A percentile compares a stretch with the other conserved stretches of the same genome.
phyloP scores from a whole-genome alignment of 1,139 yeast species.

The Yarrowia galli region DNA sequence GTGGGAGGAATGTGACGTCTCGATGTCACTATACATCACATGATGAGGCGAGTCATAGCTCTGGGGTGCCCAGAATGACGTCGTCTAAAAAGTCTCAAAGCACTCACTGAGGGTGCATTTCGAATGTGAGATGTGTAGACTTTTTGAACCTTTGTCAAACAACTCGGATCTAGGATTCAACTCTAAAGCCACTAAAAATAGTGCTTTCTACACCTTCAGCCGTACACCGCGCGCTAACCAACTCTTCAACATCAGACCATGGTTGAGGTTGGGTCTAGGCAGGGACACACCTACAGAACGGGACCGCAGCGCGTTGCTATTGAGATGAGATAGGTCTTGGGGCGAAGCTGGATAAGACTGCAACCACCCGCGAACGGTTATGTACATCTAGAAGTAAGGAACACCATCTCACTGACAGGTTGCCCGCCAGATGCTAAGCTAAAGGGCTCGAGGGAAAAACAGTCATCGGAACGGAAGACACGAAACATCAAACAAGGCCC shows the following conservation, averaged over 20 bases:
- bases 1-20: not conserved
- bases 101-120: not conserved
- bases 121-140: constrained; percentile 10
- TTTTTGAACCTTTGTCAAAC: constrained; percentile 28
- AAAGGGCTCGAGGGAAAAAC: not conserved
- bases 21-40: not conserved
- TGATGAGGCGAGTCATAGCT: not conserved
- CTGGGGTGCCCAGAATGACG: constrained; percentile 12
- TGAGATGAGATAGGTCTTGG: too few relatives aligned
- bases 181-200: constrained; percentile 26
- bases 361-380: too few relatives aligned
- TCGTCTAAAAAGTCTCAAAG: constrained; percentile 20
- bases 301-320: constrained; percentile 6
- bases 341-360: not conserved
- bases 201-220: constrained; percentile 22
- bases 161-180: constrained; percentile 30
- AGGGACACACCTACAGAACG: not conserved
- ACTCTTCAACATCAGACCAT: constrained; percentile 31
- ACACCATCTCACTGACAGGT: not conserved
- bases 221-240: constrained; percentile 32
- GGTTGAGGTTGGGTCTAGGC: constrained; percentile 13
- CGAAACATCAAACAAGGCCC: not conserved
- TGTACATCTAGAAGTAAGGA: not conserved
- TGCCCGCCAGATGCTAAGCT: not conserved
- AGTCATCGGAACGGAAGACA: constrained; percentile 3